Conservation (phyloP, 257 asterid genomes). For the Scutellaria galericulata region DNA sequence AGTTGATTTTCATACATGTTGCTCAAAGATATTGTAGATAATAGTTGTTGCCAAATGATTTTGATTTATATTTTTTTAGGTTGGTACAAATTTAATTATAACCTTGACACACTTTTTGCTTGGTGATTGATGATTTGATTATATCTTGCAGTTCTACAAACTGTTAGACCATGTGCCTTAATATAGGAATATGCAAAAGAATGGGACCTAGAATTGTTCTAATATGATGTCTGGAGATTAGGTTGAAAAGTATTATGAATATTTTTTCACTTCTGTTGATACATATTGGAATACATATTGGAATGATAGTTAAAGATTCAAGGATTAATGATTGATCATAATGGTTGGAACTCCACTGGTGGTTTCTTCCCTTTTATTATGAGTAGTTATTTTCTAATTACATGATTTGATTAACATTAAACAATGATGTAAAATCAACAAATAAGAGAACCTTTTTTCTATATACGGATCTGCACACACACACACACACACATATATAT, state of each 20-base stretch:
- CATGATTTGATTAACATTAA: background rate
- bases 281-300: background rate
- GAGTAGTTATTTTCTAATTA: too few species aligned
- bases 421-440: background rate
- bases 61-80: background rate
- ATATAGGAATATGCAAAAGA: conserved; percentile 15
- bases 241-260: conserved; percentile 22
- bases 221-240: conserved; percentile 14
- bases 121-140: background rate
- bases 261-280: conserved; percentile 10
- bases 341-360: too few species aligned
- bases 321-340: too few species aligned
- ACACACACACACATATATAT: too few species aligned
- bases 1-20: too few species aligned
- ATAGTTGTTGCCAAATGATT: background rate
- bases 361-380: background rate
- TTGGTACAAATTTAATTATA: background rate
- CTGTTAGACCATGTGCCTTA: background rate
- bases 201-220: conserved; percentile 6
- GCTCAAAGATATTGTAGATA: conserved; percentile 8
- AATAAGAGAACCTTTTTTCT: background rate
- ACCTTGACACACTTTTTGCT: background rate
- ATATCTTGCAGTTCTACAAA: background rate
- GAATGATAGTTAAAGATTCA: too few species aligned
- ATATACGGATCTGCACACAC: too few species aligned